Base-by-base conservation (phyloP, 768 basidiomycete species). In the Mycena rosella region DNA sequence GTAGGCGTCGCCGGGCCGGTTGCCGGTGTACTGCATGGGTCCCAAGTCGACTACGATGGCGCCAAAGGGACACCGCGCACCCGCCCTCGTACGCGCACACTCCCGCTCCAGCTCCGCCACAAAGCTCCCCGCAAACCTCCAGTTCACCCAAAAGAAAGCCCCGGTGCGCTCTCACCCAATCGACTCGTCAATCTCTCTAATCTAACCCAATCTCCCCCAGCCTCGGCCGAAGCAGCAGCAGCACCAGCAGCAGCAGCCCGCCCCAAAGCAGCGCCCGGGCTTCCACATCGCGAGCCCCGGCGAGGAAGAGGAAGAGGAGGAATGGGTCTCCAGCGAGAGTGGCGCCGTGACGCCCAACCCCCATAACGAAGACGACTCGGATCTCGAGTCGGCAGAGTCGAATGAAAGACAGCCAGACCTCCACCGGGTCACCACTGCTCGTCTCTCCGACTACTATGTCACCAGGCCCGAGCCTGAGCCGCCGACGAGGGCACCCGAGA, bases 301-400 rank as follows among this genome's bases (percentile, higher is more conserved):
- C 44, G 84, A 69, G 30, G 78, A 80, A 26, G 82, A 81, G 18
- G 80, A 80, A 15, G 69, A 73, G 30, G 84, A 82, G 15, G 88
- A 88, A 64, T 91, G 91, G 14, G 91, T 91, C 1, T 93, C 92
- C 29, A 92, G 89, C 75, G 91, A 91, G 77, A 93, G 91, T 73
- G 92, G 91, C 9, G 89, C 87, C 0, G 91, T 81, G 0, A 93
- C 92, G 2, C 92, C 92, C 5, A 85, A 84, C 36, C 66, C 42
- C 8, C 45, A 63, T 70, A 79, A 82, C 56, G 86, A 79, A 55
- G 86, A 80, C n/a, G 79, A 79, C 42, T 82, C 80, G 27, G 82
- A 82, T 65, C 75, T 76, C 47, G 74, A 73, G 5, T 61, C 66
- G n/a, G 13, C 6, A 48, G 74, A 71, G 26, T 61, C 66, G 17